Percentiles rank a stretch among this genome's conserved stretches.
phyloP scores from a whole-genome alignment of 2,329 filamentous ascomycete species.

The Colletotrichum horii region DNA sequence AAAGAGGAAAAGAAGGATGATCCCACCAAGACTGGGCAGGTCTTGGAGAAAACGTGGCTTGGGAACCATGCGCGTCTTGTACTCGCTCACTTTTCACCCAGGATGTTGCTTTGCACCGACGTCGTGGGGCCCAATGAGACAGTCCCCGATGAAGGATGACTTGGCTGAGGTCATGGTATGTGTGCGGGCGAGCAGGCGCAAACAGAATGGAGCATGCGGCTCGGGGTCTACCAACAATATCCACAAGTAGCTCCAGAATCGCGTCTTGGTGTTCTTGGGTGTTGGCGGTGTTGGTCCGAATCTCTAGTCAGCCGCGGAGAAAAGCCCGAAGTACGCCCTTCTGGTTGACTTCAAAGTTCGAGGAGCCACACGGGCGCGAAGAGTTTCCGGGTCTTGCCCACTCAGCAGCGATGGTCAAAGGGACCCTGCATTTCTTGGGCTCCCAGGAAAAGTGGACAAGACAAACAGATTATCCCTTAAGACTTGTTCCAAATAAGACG shows the following conservation, averaged over 20 bases:
- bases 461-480: background rate
- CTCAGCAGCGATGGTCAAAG: background rate
- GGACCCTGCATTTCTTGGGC: background rate
- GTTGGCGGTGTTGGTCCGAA: background rate
- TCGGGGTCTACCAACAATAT: background rate
- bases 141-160: background rate
- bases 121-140: background rate
- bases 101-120: background rate
- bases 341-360: background rate
- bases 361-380: background rate
- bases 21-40: background rate
- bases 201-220: background rate
- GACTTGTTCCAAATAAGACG: background rate
- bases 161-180: conserved; percentile 19
- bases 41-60: background rate
- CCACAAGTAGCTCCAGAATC: background rate
- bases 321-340: background rate
- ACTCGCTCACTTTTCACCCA: conserved; percentile 1
- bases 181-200: background rate
- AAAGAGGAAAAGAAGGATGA: background rate
- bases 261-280: background rate
- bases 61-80: conserved; percentile 4
- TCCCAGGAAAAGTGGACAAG: background rate
- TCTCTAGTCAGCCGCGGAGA: background rate
- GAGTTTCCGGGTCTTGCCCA: background rate